A percentile compares a stretch with the other conserved stretches of the same genome.
phyloP scores from a whole-genome alignment of 176 grass and related monocot species.

The Tillandsia leiboldiana region DNA sequence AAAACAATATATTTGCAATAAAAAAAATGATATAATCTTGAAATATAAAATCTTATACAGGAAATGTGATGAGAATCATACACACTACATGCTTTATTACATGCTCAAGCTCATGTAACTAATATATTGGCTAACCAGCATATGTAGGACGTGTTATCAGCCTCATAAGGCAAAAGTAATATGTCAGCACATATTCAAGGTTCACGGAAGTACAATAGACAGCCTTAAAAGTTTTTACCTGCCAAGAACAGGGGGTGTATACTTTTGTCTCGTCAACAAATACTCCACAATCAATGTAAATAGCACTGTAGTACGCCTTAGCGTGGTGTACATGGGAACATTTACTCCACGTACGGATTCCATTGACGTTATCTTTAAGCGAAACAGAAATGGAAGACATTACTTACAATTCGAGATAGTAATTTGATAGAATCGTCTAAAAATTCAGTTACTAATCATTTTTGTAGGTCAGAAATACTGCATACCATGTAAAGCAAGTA shows the following conservation, averaged over 20 bases:
- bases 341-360: slow-evolving; percentile 98
- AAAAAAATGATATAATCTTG: too few relatives aligned
- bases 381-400: slow-evolving; percentile 16
- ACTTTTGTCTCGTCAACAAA: slow-evolving; percentile 81
- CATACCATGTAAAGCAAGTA: slow-evolving; percentile 99
- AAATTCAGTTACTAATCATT: neutral
- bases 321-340: slow-evolving; percentile 98
- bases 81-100: too few relatives aligned
- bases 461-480: neutral
- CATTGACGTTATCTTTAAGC: slow-evolving; percentile 89
- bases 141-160: neutral
- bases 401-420: slow-evolving; percentile 23
- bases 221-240: slow-evolving; percentile 44
- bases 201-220: slow-evolving; percentile 6
- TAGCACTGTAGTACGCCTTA: slow-evolving; percentile 90
- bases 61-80: too few relatives aligned
- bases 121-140: too few relatives aligned
- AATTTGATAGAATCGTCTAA: neutral
- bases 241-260: slow-evolving; percentile 67
- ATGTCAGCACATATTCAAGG: slow-evolving; percentile 2
- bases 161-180: neutral
- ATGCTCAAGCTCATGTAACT: too few relatives aligned
- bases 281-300: slow-evolving; percentile 99
- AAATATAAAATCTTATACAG: too few relatives aligned
- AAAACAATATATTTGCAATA: neutral